phyloP scores from a whole-genome alignment of 129 eudicot species.

The Escallonia rubra region DNA sequence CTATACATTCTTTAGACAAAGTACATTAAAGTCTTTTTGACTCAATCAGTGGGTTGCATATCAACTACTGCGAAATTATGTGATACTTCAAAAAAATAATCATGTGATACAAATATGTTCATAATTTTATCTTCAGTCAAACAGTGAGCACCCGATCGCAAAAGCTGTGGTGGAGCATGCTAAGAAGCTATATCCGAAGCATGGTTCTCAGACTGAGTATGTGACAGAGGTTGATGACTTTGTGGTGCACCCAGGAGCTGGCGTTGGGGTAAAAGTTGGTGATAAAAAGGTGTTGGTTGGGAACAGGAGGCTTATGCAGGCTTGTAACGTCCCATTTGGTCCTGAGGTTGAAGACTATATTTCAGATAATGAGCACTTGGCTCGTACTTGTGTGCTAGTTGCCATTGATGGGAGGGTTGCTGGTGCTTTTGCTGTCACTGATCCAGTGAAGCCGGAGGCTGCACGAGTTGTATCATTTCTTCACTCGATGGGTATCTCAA shows the following conservation, averaged over 20 bases:
- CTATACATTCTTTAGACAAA: no score
- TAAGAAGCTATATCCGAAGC: constrained; percentile 43
- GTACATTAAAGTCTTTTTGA: no score
- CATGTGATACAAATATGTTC: background rate
- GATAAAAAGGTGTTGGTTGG: constrained; percentile 58
- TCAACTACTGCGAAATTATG: background rate
- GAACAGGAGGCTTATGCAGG: constrained; percentile 76
- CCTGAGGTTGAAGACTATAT: constrained; percentile 60
- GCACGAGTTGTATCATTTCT: constrained; percentile 64
- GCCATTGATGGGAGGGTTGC: constrained; percentile 56
- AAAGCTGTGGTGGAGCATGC: constrained; percentile 84
- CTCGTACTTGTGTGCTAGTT: constrained; percentile 78
- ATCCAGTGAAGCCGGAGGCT: constrained; percentile 97
- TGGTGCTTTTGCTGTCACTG: constrained; percentile 84
- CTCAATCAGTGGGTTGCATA: no score
- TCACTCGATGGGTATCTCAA: constrained; percentile 57
- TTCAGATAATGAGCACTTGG: constrained; percentile 61
- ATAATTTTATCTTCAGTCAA: constrained; percentile 41
- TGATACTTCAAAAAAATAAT: background rate
- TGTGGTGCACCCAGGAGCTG: constrained; percentile 93
- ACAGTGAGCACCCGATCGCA: constrained; percentile 97
- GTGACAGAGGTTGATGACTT: constrained; percentile 50
- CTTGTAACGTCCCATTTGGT: constrained; percentile 42
- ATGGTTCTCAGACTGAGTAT: constrained; percentile 33
- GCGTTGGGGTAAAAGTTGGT: constrained; percentile 81